A percentile compares a stretch with the other conserved stretches of the same genome.
phyloP scores from a whole-genome alignment of 257 asterid genomes.

The Scutellaria barbata region DNA sequence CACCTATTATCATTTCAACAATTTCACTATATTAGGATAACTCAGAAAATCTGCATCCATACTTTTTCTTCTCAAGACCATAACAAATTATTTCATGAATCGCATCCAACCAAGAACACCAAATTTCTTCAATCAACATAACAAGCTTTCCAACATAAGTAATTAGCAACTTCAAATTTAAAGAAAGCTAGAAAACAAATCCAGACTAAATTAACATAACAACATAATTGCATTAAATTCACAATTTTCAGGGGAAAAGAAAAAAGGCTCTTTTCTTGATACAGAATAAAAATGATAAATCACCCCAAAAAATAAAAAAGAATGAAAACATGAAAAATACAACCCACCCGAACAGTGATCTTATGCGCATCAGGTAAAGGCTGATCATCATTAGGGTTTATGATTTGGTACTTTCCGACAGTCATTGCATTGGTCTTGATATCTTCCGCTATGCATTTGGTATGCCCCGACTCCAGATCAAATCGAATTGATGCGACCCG shows the following conservation, averaged over 20 bases:
- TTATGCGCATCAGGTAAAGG: slow-evolving; percentile 56
- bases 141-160: background rate
- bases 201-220: background rate
- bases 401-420: slow-evolving; percentile 57
- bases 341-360: slow-evolving; percentile 56
- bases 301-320: background rate
- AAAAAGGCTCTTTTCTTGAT: no score
- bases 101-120: no score
- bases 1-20: slow-evolving; percentile 49
- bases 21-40: no score
- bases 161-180: background rate
- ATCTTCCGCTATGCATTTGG: slow-evolving; percentile 89
- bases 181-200: background rate
- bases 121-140: no score
- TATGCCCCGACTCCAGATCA: slow-evolving; percentile 75
- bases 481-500: slow-evolving; percentile 69
- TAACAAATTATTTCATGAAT: no score
- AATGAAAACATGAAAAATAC: background rate
- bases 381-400: slow-evolving; percentile 48
- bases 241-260: background rate
- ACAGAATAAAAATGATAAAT: background rate
- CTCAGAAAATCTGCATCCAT: no score
- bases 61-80: no score
- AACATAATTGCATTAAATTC: background rate
- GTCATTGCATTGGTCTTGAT: slow-evolving; percentile 71